phyloP scores from a whole-genome alignment of 495 filamentous ascomycete species.

The Symbiotaphrina buchneri region DNA sequence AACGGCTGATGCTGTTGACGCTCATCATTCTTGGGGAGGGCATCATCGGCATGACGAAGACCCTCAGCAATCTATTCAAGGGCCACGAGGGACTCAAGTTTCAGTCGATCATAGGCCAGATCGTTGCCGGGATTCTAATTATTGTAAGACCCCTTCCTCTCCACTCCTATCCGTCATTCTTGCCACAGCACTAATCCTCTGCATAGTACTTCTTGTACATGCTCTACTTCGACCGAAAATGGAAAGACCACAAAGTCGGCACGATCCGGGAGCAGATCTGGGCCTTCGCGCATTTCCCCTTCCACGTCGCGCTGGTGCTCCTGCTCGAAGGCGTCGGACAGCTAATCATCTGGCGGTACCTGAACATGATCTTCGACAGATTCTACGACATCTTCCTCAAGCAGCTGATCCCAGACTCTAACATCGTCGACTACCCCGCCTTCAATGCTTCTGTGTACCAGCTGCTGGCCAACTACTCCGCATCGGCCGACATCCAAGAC shows the following conservation, averaged over 20 bases:
- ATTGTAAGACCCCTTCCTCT: neutral
- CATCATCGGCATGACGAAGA: slow-evolving; percentile 23
- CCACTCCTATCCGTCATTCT: neutral
- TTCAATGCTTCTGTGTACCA: too few species aligned
- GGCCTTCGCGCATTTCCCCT: slow-evolving; percentile 45
- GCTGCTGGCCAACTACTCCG: too few species aligned
- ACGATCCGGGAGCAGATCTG: slow-evolving; percentile 36
- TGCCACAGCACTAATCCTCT: slow-evolving; percentile 1
- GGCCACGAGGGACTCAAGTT: neutral
- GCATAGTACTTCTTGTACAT: slow-evolving; percentile 42
- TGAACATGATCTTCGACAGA: too few species aligned
- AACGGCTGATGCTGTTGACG: slow-evolving; percentile 42
- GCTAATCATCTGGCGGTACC: too few species aligned
- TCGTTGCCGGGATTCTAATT: neutral
- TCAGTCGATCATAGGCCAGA: neutral
- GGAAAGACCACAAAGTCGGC: slow-evolving; percentile 23
- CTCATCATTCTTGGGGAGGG: slow-evolving; percentile 51
- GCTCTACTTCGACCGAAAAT: slow-evolving; percentile 43
- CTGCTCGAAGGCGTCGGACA: slow-evolving; percentile 40
- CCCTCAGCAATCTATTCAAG: slow-evolving; percentile 28
- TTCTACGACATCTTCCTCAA: too few species aligned
- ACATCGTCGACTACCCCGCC: too few species aligned
- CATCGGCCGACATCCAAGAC: too few species aligned
- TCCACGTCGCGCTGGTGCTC: slow-evolving; percentile 41
- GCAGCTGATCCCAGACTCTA: too few species aligned